Conservation (phyloP, 805 yeast species). For the Hyphopichia homilentoma region DNA sequence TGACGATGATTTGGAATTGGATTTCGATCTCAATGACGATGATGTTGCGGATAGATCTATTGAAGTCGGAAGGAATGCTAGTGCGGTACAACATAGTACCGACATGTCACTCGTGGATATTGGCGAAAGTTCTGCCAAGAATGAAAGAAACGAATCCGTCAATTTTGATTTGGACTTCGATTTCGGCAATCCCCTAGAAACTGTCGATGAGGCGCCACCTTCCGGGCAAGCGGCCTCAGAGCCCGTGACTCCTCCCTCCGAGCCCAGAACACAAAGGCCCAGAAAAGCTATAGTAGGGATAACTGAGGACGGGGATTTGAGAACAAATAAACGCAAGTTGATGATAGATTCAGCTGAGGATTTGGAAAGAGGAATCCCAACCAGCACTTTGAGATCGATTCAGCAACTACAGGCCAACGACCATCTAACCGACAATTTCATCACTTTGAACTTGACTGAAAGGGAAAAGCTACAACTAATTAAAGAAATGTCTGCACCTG, state of each 20-base stretch:
- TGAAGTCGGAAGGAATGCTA: constrained; percentile 50
- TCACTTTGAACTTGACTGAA: constrained; percentile 25
- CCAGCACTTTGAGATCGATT: constrained; percentile 27
- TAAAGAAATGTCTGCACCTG: constrained; percentile 30
- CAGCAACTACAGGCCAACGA: constrained; percentile 23
- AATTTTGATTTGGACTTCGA: constrained; percentile 35
- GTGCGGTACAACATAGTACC: constrained; percentile 14
- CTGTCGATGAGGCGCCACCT: constrained; percentile 15
- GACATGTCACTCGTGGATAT: constrained; percentile 22
- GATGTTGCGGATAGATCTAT: constrained; percentile 41
- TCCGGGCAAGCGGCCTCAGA: constrained; percentile 9
- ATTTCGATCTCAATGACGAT: constrained; percentile 33
- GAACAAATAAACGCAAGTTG: constrained; percentile 45
- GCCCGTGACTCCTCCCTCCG: constrained; percentile 22
- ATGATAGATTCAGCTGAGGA: constrained; percentile 44
- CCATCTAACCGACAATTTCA: constrained; percentile 12
- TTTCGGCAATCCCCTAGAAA: constrained; percentile 42
- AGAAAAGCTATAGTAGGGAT: constrained; percentile 28
- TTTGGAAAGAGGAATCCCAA: constrained; percentile 40
- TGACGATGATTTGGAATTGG: constrained; percentile 50
- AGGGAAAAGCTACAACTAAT: constrained; percentile 32
- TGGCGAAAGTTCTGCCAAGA: constrained; percentile 14
- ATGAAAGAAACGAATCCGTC: constrained; percentile 13
- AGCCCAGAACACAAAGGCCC: constrained; percentile 9
- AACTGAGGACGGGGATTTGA: constrained; percentile 40